A percentile compares a stretch with the other conserved stretches of the same genome.
These are phyloP conservation scores for Paralagenidium karlingii DNA, from an alignment of 352 stramenopile genomes.

Conservation along the genomic window DNA sequence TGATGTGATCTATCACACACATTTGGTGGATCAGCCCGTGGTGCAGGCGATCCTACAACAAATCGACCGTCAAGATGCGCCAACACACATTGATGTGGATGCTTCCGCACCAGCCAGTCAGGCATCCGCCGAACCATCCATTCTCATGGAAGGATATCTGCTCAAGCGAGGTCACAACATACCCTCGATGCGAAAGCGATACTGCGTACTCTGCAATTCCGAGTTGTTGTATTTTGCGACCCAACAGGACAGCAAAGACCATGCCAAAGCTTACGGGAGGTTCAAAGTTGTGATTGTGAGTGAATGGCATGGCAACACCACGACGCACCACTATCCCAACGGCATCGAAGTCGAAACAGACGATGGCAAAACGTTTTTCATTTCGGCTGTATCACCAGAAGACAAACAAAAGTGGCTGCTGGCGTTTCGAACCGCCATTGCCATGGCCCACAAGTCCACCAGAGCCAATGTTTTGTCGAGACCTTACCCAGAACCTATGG, in stretches of 20 bases:
- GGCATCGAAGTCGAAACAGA: conserved; percentile 56
- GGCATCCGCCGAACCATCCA: neutral
- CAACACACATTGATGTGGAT: too few species aligned
- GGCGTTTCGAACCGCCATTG: conserved; percentile 41
- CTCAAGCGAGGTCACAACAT: conserved; percentile 59
- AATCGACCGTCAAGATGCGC: too few species aligned
- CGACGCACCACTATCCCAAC: conserved; percentile 27
- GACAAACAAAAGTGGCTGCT: conserved; percentile 53
- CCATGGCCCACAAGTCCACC: conserved; percentile 9
- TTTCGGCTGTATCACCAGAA: conserved; percentile 25
- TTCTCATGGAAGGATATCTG: conserved; percentile 66
- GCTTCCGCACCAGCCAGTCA: neutral
- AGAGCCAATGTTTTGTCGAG: conserved; percentile 2
- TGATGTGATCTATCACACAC: conserved; percentile 49
- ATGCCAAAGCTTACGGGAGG: neutral
- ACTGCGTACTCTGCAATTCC: conserved; percentile 43
- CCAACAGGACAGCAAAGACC: conserved; percentile 27
- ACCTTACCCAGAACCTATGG: neutral
- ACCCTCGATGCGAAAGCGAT: conserved; percentile 64
- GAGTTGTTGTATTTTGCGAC: conserved; percentile 48
- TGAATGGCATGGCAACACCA: conserved; percentile 64
- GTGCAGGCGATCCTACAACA: conserved; percentile 14
- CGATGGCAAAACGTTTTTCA: conserved; percentile 65
- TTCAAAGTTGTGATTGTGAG: conserved; percentile 39
- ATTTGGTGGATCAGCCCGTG: conserved; percentile 15